These are phyloP conservation scores for Flaveria ramosissima DNA, from an alignment of 129 eudicot genomes.

Conservation along the genomic window DNA sequence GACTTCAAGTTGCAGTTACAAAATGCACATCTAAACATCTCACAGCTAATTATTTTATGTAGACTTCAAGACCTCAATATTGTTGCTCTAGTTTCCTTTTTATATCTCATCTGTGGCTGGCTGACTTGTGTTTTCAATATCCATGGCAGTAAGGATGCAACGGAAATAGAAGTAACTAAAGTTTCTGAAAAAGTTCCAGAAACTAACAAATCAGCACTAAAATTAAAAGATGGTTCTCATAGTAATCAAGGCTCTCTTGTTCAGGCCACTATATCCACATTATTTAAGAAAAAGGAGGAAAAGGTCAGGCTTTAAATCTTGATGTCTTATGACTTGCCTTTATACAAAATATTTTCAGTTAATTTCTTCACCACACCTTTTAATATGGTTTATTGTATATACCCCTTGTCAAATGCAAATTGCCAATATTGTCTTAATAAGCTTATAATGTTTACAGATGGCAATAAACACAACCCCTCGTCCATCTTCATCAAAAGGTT, in stretches of 20 bases:
- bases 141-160: constrained; percentile 37
- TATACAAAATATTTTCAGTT: neutral
- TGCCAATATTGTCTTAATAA: constrained; percentile 16
- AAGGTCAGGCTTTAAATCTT: constrained; percentile 48
- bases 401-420: constrained; percentile 9
- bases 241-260: constrained; percentile 53
- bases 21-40: neutral
- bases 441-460: constrained; percentile 44
- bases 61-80: constrained; percentile 4
- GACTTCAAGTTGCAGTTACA: neutral
- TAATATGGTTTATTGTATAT: neutral
- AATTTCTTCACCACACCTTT: neutral
- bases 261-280: constrained; percentile 81
- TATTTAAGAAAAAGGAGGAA: constrained; percentile 82
- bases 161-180: constrained; percentile 26
- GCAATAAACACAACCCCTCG: constrained; percentile 30
- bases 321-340: constrained; percentile 11
- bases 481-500: constrained; percentile 49
- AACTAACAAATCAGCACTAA: constrained; percentile 29
- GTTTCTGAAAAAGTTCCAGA: constrained; percentile 31
- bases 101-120: constrained; percentile 7
- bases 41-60: neutral
- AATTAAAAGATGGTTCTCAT: constrained; percentile 42
- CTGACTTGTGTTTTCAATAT: constrained; percentile 31
- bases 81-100: neutral